These are phyloP conservation scores for Gossypium longicalyx DNA, from an alignment of 345 rosid species.

Conservation along the genomic window DNA sequence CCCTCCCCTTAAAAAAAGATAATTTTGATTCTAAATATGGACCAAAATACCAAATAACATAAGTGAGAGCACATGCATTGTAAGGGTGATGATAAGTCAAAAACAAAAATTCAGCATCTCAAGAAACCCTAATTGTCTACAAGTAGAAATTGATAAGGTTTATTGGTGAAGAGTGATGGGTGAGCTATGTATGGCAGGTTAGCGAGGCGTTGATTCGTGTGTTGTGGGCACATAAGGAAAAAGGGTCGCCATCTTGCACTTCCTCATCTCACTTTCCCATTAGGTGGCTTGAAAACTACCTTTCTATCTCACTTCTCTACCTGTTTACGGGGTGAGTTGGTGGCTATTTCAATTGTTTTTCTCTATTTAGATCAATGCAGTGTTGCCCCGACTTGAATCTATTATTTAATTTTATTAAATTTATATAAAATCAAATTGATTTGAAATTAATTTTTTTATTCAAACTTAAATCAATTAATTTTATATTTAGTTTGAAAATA, in stretches of 20 bases:
- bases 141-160: background rate
- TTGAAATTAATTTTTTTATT: too few species aligned
- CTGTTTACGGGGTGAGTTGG: constrained; percentile 18
- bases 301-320: constrained; percentile 23
- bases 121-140: constrained; percentile 18
- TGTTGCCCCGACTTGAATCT: too few species aligned
- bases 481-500: too few species aligned
- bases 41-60: background rate
- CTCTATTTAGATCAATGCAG: background rate
- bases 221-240: constrained; percentile 20
- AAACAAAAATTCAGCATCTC: constrained; percentile 24
- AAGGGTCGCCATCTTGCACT: constrained; percentile 41
- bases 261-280: constrained; percentile 41
- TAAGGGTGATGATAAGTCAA: background rate
- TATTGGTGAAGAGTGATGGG: background rate
- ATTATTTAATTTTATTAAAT: too few species aligned
- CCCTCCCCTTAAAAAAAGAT: too few species aligned
- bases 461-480: too few species aligned
- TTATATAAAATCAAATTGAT: too few species aligned
- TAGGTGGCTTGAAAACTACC: constrained; percentile 49
- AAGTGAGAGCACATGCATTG: background rate
- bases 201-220: constrained; percentile 18
- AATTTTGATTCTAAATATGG: too few species aligned
- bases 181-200: background rate
- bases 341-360: background rate